These are phyloP conservation scores for Peronospora tabacina DNA, from an alignment of 352 stramenopile species.

Conservation along the genomic window DNA sequence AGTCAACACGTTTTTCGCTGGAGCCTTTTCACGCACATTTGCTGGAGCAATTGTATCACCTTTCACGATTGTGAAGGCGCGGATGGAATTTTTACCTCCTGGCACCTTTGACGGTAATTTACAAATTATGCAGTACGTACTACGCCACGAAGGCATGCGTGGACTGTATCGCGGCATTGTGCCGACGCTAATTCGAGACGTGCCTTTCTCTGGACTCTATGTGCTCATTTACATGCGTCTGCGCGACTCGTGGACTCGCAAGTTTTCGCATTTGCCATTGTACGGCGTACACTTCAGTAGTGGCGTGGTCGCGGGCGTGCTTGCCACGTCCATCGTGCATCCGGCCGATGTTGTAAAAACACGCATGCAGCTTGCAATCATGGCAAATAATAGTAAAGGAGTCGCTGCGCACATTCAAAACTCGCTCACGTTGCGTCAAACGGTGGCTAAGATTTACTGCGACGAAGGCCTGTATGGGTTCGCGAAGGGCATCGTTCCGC, in stretches of 20 bases:
- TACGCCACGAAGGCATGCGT: constrained; percentile 55
- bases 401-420: constrained; percentile 37
- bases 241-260: constrained; percentile 36
- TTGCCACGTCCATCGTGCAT: constrained; percentile 80
- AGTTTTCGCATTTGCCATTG: constrained; percentile 36
- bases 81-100: constrained; percentile 75
- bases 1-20: constrained; percentile 73
- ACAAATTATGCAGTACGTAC: constrained; percentile 55
- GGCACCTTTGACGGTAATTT: constrained; percentile 55
- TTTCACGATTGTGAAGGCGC: constrained; percentile 81
- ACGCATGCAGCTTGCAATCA: constrained; percentile 79
- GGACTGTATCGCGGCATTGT: constrained; percentile 83
- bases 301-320: constrained; percentile 61
- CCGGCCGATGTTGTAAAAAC: constrained; percentile 85
- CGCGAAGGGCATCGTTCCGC: constrained; percentile 89
- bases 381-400: constrained; percentile 28
- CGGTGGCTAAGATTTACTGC: constrained; percentile 75
- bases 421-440: constrained; percentile 55
- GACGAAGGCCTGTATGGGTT: constrained; percentile 92
- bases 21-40: constrained; percentile 81
- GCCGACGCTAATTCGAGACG: constrained; percentile 78
- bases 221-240: constrained; percentile 80
- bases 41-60: constrained; percentile 72
- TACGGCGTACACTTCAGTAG: constrained; percentile 76
- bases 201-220: constrained; percentile 85